A percentile compares a stretch with the other conserved stretches of the same genome.
Conservation (phyloP, 257 asterid species). For the Sherardia arvensis region DNA sequence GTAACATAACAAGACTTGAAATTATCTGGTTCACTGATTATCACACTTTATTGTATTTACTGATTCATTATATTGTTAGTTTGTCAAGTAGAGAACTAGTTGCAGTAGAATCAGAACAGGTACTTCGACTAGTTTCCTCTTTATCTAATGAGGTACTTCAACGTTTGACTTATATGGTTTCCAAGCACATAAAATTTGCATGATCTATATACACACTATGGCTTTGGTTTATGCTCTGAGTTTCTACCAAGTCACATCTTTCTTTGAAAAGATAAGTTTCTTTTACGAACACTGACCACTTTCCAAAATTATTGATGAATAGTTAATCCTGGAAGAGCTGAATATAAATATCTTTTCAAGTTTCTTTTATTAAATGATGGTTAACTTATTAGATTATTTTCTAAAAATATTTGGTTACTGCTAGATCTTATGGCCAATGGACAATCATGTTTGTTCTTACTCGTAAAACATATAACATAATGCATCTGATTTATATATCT, state of each 20-base stretch:
- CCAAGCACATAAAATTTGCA: not conserved
- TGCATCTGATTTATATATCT: not conserved
- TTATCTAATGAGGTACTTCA: too few species aligned
- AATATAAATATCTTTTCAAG: not conserved
- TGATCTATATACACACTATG: not conserved
- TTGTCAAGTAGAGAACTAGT: not conserved
- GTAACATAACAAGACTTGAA: not conserved
- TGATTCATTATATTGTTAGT: not conserved
- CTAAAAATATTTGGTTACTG: not conserved
- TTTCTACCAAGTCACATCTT: not conserved
- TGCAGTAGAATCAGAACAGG: not conserved
- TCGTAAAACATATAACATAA: not conserved
- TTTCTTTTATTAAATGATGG: not conserved
- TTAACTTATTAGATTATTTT: not conserved
- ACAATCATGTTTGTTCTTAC: not conserved
- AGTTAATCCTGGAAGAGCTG: not conserved
- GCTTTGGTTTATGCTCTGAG: not conserved
- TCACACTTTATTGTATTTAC: not conserved
- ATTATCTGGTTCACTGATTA: not conserved
- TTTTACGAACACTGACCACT: not conserved
- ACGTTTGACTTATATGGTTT: not conserved
- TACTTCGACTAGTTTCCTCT: not conserved
- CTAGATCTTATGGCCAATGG: not conserved
- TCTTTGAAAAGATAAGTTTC: not conserved
- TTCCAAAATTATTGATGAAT: not conserved